A percentile compares a stretch with the other conserved stretches of the same genome.
These are phyloP conservation scores for Glarea lozoyensis DNA, from an alignment of 495 filamentous ascomycete genomes.

Conservation along the genomic window DNA sequence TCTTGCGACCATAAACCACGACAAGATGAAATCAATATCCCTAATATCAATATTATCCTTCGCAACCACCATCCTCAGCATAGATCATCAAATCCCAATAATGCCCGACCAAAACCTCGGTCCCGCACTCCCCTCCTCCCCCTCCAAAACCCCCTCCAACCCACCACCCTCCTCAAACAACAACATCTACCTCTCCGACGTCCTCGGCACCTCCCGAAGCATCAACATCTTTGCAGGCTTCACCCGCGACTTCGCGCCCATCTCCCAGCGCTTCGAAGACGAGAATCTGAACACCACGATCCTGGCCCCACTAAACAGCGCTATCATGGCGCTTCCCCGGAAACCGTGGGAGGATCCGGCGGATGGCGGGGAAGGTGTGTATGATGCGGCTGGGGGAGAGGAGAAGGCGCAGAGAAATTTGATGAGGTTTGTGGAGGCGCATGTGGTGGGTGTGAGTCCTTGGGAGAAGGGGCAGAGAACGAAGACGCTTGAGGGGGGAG, in stretches of 20 bases:
- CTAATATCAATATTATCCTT: no score
- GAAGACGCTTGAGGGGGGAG: slow-evolving; percentile 58
- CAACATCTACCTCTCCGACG: slow-evolving; percentile 53
- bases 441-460: slow-evolving; percentile 67
- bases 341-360: slow-evolving; percentile 92
- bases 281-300: slow-evolving; percentile 70
- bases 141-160: slow-evolving; percentile 3
- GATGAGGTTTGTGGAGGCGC: slow-evolving; percentile 76
- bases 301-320: slow-evolving; percentile 77
- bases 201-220: slow-evolving; percentile 68
- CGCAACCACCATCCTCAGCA: slow-evolving; percentile 2
- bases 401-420: slow-evolving; percentile 75
- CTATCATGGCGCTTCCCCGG: slow-evolving; percentile 65
- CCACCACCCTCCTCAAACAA: slow-evolving; percentile 11
- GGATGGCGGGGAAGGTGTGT: slow-evolving; percentile 81
- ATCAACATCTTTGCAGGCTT: slow-evolving; percentile 89
- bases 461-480: slow-evolving; percentile 72
- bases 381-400: slow-evolving; percentile 69
- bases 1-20: no score
- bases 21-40: no score
- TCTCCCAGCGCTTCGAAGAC: slow-evolving; percentile 65
- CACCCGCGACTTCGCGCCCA: slow-evolving; percentile 66
- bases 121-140: slow-evolving; percentile 9
- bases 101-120: slow-evolving; percentile 13
- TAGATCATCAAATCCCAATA: slow-evolving; percentile 8